Percentiles rank a stretch among this genome's conserved stretches.
phyloP scores from a whole-genome alignment of 352 stramenopile genomes.

The Phytophthora boehmeriae region DNA sequence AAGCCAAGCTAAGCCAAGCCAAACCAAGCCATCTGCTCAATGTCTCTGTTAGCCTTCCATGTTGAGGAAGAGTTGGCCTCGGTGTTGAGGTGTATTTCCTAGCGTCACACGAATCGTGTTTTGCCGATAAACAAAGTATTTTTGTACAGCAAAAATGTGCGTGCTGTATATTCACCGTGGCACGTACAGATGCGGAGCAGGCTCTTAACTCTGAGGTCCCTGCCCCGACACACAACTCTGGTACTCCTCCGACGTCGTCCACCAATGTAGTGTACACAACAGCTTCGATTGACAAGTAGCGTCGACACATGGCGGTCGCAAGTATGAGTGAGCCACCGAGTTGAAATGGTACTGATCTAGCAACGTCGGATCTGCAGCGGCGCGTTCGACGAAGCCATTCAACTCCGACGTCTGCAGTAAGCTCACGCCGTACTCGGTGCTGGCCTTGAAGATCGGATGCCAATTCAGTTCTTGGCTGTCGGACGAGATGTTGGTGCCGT shows the following conservation, averaged over 20 bases:
- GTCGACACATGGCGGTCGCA: conserved; percentile 42
- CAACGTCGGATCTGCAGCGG: conserved; percentile 41
- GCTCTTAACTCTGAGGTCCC: too few relatives aligned
- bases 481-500: conserved; percentile 67
- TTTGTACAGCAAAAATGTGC: too few relatives aligned
- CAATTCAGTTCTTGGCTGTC: conserved; percentile 40
- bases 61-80: not conserved
- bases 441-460: conserved; percentile 55
- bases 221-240: conserved; percentile 42
- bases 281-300: conserved; percentile 54
- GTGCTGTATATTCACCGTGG: too few relatives aligned
- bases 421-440: conserved; percentile 50
- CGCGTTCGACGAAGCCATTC: conserved; percentile 49
- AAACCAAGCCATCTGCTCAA: too few relatives aligned
- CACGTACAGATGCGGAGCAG: too few relatives aligned
- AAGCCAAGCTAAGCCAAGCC: not conserved
- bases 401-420: conserved; percentile 49
- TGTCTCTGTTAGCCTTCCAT: too few relatives aligned
- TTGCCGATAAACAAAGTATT: not conserved
- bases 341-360: conserved; percentile 80
- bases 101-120: not conserved
- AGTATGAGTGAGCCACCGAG: conserved; percentile 70
- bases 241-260: conserved; percentile 62
- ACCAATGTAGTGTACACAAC: conserved; percentile 76
- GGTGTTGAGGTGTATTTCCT: not conserved